A percentile compares a stretch with the other conserved stretches of the same genome.
These are phyloP conservation scores for Penicillium mononematosum DNA, from an alignment of 495 filamentous ascomycete genomes.

Conservation along the genomic window DNA sequence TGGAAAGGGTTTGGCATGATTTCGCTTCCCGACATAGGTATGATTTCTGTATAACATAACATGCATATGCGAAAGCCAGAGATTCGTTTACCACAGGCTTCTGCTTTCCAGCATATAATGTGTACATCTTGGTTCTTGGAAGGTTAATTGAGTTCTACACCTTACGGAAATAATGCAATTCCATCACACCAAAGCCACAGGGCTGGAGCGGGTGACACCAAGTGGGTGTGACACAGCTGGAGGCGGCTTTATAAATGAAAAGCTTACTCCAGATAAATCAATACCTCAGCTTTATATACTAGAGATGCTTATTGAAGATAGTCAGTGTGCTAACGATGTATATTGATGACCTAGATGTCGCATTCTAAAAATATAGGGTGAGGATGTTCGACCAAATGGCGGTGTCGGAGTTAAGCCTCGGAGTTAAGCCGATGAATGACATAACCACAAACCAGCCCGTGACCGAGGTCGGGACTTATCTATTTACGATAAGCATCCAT, in stretches of 20 bases:
- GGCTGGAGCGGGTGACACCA: neutral
- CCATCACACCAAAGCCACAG: neutral
- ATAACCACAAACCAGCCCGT: slow-evolving; percentile 15
- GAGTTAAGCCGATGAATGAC: slow-evolving; percentile 15
- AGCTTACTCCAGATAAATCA: neutral
- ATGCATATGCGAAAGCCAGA: neutral
- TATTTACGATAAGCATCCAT: slow-evolving; percentile 29
- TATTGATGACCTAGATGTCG: neutral
- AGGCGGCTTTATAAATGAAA: neutral
- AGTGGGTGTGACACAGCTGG: neutral
- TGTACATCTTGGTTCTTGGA: neutral
- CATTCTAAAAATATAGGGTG: neutral
- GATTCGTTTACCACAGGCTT: neutral
- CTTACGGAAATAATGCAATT: neutral
- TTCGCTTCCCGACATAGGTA: neutral
- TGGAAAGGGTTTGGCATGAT: neutral
- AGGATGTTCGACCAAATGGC: slow-evolving; percentile 4
- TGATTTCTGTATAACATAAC: slow-evolving; percentile 3
- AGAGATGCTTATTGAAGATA: neutral
- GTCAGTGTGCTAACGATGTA: neutral
- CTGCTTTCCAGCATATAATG: neutral
- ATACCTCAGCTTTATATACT: neutral
- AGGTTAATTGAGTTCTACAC: neutral
- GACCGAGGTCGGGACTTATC: slow-evolving; percentile 12
- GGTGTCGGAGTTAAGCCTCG: slow-evolving; percentile 10